Evolutionary conservation across 345 rosid genomes (phyloP), one percentile per base, ranked within the genome.

Genomic region (Brassica juncea): DNA sequence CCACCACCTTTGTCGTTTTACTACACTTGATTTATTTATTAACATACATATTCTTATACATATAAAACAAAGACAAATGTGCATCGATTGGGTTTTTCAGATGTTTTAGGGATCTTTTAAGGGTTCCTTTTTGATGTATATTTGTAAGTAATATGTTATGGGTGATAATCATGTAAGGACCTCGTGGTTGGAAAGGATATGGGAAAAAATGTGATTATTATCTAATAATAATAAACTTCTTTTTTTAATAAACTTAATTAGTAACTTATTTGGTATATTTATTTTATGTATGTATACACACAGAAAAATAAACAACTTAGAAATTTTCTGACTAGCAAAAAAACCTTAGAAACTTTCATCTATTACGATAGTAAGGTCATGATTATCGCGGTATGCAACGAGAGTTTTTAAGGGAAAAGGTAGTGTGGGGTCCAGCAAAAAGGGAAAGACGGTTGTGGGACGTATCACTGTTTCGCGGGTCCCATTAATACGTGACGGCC

Each of bases 101-200:
- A 54, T 54, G 16, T 54, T 54, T 47, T 47, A 47, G 54, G 54
- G 14, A 47, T 47, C 54, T 47, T 47, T 15, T 47, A 47, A 47
- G 16, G 15, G 15, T 12, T 14, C 16, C 15, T 14, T 47, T 47
- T 47, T 54, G 19, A 14, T 5, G 15, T 54, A 6, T 54, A 16
- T 54, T 14, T 54, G 19, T 54, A 14, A 14, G 16, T 49, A 49
- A 16, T 54, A 54, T 54, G 59, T 54, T 6, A 16, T 54, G 10
- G 59, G 19, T 54, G 59, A 54, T 54, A 54, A 16, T 54, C 59
- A 54, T 54, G 59, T 54, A 54, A 15, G 59, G 59, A 54, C 59
- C 59, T 54, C 59, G 59, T 54, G 59, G 59, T 54, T 54, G 59
- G 59, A 54, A 54, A 54, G 59, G 59, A 54, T 54, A 54, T 54